Conservation (phyloP, 2,329 filamentous ascomycete species). For the Fusarium beomiforme region DNA sequence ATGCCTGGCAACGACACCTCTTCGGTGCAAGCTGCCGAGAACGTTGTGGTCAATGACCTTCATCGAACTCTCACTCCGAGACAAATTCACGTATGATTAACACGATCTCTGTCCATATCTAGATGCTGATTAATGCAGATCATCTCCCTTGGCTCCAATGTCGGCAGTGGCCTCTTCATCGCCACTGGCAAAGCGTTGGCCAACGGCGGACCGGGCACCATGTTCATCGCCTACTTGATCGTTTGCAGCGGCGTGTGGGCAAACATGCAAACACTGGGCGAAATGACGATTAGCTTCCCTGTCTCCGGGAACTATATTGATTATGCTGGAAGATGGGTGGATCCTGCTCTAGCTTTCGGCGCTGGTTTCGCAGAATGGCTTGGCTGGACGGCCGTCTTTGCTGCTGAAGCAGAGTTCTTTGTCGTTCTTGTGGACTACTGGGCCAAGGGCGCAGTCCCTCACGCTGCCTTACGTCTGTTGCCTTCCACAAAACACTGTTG, state of each 20-base stretch:
- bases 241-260: conserved; percentile 34
- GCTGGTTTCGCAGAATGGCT: conserved; percentile 38
- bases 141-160: conserved; percentile 31
- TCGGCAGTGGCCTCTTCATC: conserved; percentile 34
- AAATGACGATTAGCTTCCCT: conserved; percentile 35
- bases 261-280: conserved; percentile 25
- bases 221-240: conserved; percentile 31
- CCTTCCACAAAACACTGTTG: too few species aligned
- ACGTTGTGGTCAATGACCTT: too few species aligned
- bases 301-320: conserved; percentile 33
- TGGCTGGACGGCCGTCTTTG: conserved; percentile 32
- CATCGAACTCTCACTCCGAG: too few species aligned
- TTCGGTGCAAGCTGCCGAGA: too few species aligned
- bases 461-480: conserved; percentile 10
- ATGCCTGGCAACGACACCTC: too few species aligned
- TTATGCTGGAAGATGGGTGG: conserved; percentile 31
- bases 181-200: conserved; percentile 29
- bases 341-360: conserved; percentile 28
- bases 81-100: too few species aligned
- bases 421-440: conserved; percentile 19
- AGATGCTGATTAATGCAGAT: background rate
- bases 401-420: conserved; percentile 31
- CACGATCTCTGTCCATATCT: too few species aligned
- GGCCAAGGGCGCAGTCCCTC: conserved; percentile 18
- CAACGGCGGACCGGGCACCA: conserved; percentile 28